phyloP scores from a whole-genome alignment of 352 stramenopile genomes.

The Globisporangium acanthophoron region DNA sequence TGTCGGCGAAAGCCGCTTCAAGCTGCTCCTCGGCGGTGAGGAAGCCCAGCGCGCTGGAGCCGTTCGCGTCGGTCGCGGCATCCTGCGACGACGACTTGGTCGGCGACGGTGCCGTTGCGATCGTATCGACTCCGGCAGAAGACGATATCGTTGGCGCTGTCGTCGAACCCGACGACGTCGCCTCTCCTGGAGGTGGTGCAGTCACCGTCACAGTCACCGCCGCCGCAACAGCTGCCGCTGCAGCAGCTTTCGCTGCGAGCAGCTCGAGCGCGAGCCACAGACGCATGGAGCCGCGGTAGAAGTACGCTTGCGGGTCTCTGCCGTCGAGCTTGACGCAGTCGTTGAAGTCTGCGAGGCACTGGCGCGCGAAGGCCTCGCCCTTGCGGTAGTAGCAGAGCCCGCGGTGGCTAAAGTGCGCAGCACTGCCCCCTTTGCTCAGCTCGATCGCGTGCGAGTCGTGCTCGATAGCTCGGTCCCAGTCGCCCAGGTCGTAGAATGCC shows the following conservation, averaged over 20 bases:
- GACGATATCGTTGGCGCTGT: background rate
- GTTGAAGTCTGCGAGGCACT: slow-evolving; percentile 67
- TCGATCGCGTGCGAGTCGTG: slow-evolving; percentile 58
- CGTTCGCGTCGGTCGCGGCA: slow-evolving; percentile 11
- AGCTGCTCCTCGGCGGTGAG: slow-evolving; percentile 43
- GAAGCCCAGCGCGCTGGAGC: slow-evolving; percentile 11
- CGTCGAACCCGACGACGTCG: background rate
- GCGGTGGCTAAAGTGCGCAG: slow-evolving; percentile 58
- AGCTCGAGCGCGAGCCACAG: slow-evolving; percentile 55
- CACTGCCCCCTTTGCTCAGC: slow-evolving; percentile 41
- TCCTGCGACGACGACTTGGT: slow-evolving; percentile 5
- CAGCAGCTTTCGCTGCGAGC: slow-evolving; percentile 7
- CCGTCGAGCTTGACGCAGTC: slow-evolving; percentile 67
- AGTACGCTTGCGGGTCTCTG: slow-evolving; percentile 68
- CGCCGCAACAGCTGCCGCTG: background rate
- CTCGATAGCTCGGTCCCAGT: slow-evolving; percentile 55
- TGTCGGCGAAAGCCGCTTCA: slow-evolving; percentile 63
- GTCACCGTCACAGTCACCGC: background rate
- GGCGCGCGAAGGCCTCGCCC: slow-evolving; percentile 38
- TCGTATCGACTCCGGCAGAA: background rate
- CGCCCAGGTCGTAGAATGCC: slow-evolving; percentile 47
- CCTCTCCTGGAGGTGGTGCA: background rate
- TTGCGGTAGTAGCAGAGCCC: slow-evolving; percentile 71
- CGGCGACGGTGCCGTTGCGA: background rate
- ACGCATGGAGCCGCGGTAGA: slow-evolving; percentile 65